phyloP scores from a whole-genome alignment of 306 rosid genomes.

The Inga laurina region DNA sequence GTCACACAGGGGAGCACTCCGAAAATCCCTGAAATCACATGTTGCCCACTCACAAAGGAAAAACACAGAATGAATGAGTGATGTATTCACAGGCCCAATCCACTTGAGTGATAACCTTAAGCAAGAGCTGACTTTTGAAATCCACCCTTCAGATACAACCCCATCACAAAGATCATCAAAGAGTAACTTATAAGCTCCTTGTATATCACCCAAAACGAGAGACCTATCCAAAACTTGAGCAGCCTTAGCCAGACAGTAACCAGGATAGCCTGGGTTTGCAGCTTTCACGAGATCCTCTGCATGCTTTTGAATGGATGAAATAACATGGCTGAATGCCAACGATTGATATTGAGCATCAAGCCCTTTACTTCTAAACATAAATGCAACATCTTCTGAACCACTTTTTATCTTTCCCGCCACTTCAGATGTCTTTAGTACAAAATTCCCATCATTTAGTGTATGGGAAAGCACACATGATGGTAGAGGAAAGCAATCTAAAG shows the following conservation, averaged over 20 bases:
- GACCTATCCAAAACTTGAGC: conserved; percentile 80
- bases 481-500: conserved; percentile 91
- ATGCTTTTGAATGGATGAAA: conserved; percentile 68
- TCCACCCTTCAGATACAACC: conserved; percentile 65
- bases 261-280: conserved; percentile 75
- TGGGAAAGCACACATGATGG: conserved; percentile 79
- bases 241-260: conserved; percentile 79
- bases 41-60: conserved; percentile 99
- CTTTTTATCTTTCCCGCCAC: conserved; percentile 56
- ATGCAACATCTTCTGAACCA: conserved; percentile 56
- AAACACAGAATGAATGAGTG: conserved; percentile 78
- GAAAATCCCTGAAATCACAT: conserved; percentile 87
- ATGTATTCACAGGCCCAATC: conserved; percentile 60
- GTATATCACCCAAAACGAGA: conserved; percentile 69
- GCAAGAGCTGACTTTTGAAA: conserved; percentile 76
- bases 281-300: conserved; percentile 72
- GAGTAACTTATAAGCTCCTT: conserved; percentile 59
- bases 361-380: conserved; percentile 56
- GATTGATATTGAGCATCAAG: conserved; percentile 75
- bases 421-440: conserved; percentile 61
- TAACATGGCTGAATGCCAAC: conserved; percentile 62
- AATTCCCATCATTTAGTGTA: conserved; percentile 63
- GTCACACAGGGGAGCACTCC: conserved; percentile 58
- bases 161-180: conserved; percentile 77
- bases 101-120: conserved; percentile 83